These are phyloP conservation scores for Penicillium hesseltinei DNA, from an alignment of 2,329 filamentous ascomycete genomes.

Conservation along the genomic window DNA sequence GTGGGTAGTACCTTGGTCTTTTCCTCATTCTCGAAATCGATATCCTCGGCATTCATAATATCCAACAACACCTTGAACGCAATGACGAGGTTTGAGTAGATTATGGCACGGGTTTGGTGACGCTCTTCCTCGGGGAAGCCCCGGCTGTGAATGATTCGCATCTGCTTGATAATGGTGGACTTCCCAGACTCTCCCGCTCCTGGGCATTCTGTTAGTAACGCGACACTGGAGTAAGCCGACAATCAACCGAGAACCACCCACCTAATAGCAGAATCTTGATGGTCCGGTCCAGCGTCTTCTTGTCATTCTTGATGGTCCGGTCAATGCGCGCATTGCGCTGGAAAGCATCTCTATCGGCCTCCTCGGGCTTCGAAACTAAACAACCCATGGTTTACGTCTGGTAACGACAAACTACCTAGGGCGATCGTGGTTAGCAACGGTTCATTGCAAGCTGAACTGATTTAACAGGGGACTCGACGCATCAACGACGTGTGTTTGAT, in stretches of 20 bases:
- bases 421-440: conserved; percentile 8
- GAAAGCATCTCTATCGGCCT: conserved; percentile 43
- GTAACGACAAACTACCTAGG: conserved; percentile 8
- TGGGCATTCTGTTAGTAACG: conserved; percentile 45
- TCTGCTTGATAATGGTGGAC: conserved; percentile 96
- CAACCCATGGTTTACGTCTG: conserved; percentile 43
- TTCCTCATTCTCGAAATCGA: conserved; percentile 70
- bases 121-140: conserved; percentile 88
- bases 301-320: conserved; percentile 77
- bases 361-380: conserved; percentile 42
- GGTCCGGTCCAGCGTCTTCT: conserved; percentile 80
- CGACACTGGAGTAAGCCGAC: background rate
- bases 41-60: conserved; percentile 82
- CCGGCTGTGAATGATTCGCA: conserved; percentile 94
- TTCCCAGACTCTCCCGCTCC: conserved; percentile 95
- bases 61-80: conserved; percentile 88
- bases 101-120: conserved; percentile 89
- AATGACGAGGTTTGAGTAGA: conserved; percentile 91
- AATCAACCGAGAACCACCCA: conserved; percentile 46
- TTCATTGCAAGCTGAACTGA: background rate
- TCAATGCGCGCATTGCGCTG: conserved; percentile 69
- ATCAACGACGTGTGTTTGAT: conserved; percentile 5
- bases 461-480: background rate
- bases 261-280: conserved; percentile 92
- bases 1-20: conserved; percentile 68